phyloP scores from a whole-genome alignment of 805 yeast genomes.

The Metschnikowia kunwiensis region DNA sequence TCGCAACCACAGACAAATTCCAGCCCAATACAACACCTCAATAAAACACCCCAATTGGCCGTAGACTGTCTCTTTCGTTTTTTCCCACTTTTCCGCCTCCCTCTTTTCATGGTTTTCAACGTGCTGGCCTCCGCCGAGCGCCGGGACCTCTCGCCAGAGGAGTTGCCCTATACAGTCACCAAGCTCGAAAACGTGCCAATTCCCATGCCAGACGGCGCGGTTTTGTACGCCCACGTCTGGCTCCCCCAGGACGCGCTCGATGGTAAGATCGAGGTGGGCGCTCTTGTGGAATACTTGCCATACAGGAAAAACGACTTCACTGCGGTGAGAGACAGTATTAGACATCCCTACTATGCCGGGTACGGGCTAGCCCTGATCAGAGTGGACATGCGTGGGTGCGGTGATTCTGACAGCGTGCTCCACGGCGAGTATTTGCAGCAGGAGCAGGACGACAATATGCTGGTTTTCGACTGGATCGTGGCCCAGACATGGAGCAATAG shows the following conservation, averaged over 20 bases:
- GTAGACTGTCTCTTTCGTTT: no score
- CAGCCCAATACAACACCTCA: no score
- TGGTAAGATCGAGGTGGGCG: constrained; percentile 27
- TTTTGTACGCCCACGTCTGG: constrained; percentile 44
- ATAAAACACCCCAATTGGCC: no score
- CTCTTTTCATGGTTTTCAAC: constrained; percentile 6
- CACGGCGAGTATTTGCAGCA: constrained; percentile 41
- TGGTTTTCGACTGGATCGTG: constrained; percentile 6
- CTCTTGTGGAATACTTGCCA: constrained; percentile 45
- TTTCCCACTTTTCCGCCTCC: no score
- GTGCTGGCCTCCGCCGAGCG: constrained; percentile 4
- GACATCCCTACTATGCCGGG: constrained; percentile 48
- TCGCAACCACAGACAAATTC: no score
- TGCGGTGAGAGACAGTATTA: constrained; percentile 41
- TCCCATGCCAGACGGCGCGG: constrained; percentile 38
- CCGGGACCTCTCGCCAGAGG: constrained; percentile 1
- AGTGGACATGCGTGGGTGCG: constrained; percentile 46
- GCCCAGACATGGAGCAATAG: constrained; percentile 5
- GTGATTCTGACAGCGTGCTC: constrained; percentile 42
- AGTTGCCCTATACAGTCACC: constrained; percentile 3
- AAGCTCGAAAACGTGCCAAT: constrained; percentile 19
- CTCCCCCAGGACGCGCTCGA: constrained; percentile 33
- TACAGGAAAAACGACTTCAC: constrained; percentile 46
- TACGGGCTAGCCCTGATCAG: constrained; percentile 44
- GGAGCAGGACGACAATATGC: constrained; percentile 29